phyloP scores from a whole-genome alignment of 2,329 filamentous ascomycete genomes.

The Talaromyces sp. region DNA sequence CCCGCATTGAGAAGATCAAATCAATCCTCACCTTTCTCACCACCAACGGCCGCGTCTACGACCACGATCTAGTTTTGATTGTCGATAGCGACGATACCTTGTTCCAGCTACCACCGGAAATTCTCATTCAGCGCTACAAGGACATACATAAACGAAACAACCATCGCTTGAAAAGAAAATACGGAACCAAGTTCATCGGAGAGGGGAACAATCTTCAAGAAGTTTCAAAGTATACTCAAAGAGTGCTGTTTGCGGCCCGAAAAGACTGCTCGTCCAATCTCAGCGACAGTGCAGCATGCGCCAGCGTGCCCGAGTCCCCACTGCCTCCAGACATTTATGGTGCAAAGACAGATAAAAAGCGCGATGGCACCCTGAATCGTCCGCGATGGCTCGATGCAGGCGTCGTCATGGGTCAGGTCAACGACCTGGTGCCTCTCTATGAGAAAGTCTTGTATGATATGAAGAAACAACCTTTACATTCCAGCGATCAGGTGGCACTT shows the following conservation, averaged over 20 bases:
- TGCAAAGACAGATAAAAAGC: conserved; percentile 36
- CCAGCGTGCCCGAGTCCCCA: conserved; percentile 47
- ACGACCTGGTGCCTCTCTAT: conserved; percentile 45
- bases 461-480: conserved; percentile 24
- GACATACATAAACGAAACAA: conserved; percentile 50
- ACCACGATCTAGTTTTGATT: conserved; percentile 59
- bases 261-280: conserved; percentile 47
- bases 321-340: conserved; percentile 47
- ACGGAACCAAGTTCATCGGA: conserved; percentile 35
- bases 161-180: conserved; percentile 44
- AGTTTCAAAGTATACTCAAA: conserved; percentile 44
- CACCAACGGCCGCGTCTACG: conserved; percentile 42
- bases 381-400: conserved; percentile 47
- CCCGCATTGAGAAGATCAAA: conserved; percentile 41
- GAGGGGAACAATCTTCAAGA: conserved; percentile 14
- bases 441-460: conserved; percentile 37
- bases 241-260: conserved; percentile 51
- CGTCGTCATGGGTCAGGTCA: conserved; percentile 47
- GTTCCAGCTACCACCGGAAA: conserved; percentile 60
- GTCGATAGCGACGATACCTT: conserved; percentile 60
- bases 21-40: conserved; percentile 46
- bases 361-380: conserved; percentile 32
- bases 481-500: conserved; percentile 44
- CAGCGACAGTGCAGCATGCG: conserved; percentile 45
- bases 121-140: conserved; percentile 60